Percentiles rank a stretch among this genome's conserved stretches.
phyloP scores from a whole-genome alignment of 169 alveolate genomes.

The Besnoitia besnoiti region DNA sequence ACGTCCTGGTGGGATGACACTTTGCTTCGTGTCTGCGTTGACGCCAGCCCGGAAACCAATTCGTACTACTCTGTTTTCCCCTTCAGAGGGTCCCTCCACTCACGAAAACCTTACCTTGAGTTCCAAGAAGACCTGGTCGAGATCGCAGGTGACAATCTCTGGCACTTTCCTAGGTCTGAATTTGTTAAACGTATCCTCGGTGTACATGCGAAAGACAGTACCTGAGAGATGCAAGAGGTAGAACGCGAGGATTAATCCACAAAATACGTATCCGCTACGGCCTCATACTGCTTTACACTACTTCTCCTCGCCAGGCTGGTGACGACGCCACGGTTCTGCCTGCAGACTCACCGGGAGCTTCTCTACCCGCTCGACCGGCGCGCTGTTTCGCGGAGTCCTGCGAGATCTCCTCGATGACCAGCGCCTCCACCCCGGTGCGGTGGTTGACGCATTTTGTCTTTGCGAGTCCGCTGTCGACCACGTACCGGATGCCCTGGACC shows the following conservation, averaged over 20 bases:
- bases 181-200: slow-evolving; percentile 42
- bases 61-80: too few relatives aligned
- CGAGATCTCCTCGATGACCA: slow-evolving; percentile 41
- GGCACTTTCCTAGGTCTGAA: slow-evolving; percentile 37
- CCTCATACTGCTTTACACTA: too few relatives aligned
- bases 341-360: slow-evolving; percentile 53
- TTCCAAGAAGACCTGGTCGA: slow-evolving; percentile 60
- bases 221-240: too few relatives aligned
- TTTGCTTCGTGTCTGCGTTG: too few relatives aligned
- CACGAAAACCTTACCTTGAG: slow-evolving; percentile 64
- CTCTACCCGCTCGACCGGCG: slow-evolving; percentile 99
- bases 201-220: slow-evolving; percentile 46
- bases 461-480: slow-evolving; percentile 87
- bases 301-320: too few relatives aligned
- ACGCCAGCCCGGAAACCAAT: too few relatives aligned
- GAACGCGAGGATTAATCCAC: too few relatives aligned
- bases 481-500: slow-evolving; percentile 84
- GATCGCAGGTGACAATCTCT: slow-evolving; percentile 57
- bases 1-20: too few relatives aligned
- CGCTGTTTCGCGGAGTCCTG: slow-evolving; percentile 99
- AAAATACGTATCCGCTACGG: too few relatives aligned
- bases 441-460: slow-evolving; percentile 92
- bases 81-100: too few relatives aligned
- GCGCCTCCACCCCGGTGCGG: slow-evolving; percentile 95
- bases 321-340: background rate